A percentile compares a stretch with the other conserved stretches of the same genome.
These are phyloP conservation scores for Silene coronaria DNA, from an alignment of 179 eudicot species.

Conservation along the genomic window DNA sequence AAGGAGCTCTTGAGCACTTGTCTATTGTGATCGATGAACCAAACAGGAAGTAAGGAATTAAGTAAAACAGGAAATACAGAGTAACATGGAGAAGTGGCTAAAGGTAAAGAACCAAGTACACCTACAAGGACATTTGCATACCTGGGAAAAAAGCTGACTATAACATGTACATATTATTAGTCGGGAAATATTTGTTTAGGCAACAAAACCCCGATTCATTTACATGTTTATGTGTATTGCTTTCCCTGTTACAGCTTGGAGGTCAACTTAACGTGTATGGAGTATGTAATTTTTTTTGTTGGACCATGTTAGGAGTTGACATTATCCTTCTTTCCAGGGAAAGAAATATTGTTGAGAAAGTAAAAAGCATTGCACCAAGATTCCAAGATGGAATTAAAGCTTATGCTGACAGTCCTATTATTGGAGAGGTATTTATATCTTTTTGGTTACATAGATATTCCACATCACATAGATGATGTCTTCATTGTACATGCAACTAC, in stretches of 20 bases:
- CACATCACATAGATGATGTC: neutral
- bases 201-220: neutral
- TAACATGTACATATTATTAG: neutral
- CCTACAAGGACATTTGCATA: too few species aligned
- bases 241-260: neutral
- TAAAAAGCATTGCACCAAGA: constrained; percentile 59
- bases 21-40: neutral
- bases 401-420: constrained; percentile 74
- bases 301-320: constrained; percentile 4
- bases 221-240: neutral
- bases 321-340: constrained; percentile 49
- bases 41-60: neutral
- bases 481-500: neutral
- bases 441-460: neutral
- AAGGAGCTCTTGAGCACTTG: too few species aligned
- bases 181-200: neutral
- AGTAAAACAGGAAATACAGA: neutral
- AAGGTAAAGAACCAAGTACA: too few species aligned
- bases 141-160: neutral
- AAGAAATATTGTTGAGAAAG: constrained; percentile 68
- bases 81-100: too few species aligned
- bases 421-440: constrained; percentile 69
- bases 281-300: neutral
- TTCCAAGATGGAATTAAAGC: constrained; percentile 86
- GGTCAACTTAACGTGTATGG: neutral